Base-by-base conservation (phyloP, 495 filamentous ascomycete genomes). In the Penicillium cosmopolitanum region DNA sequence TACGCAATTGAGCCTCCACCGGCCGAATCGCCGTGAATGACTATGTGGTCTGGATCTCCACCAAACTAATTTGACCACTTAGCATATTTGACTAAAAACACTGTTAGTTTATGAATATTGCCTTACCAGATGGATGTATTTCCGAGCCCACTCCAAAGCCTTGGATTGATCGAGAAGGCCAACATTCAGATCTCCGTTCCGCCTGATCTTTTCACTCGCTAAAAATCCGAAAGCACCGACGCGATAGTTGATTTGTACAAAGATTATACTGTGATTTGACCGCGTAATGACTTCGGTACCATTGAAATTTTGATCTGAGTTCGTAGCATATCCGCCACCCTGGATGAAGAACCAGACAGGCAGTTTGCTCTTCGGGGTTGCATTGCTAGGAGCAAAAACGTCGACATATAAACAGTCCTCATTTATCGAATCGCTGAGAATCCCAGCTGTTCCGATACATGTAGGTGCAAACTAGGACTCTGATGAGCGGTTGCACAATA, bases 211-310 rank as follows among this genome's bases (percentile, higher is more conserved):
- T 19, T 85, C 75, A 59, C 85, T 83, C 0, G 89, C 86, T 0
- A 92, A 77, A 58, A 91, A 91, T 0, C 89, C 90, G 60, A 84
- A 84, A 0, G 85, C 73, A 0, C 89, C 88, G 15, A 91, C 86
- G 1, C 90, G 84, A 62, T 91, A 91, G 64, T 91, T 92, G 73
- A 92, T 85, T 58, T 84, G 87, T 5, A 93, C 84, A 38, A 90
- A 75, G 5, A 92, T 74, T 46, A 91, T 80, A 10, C 63, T 60
- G 31, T 69, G 59, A 2, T 74, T 79, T 0, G 84, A 85, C 33
- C 79, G 77, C 43, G 75, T 48, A 4, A 92, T 78, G 0, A 91
- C 79, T 10, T 76, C 71, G 5, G 74, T 82, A 2, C 84, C 87
- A 60, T 91, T 85, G 71, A 80, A 85, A 70, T 91, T 89, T 1